Evolutionary conservation across 106 monocot genomes (phyloP), one percentile per base, ranked within the genome.

Genomic region (Cymbidium sinense): DNA sequence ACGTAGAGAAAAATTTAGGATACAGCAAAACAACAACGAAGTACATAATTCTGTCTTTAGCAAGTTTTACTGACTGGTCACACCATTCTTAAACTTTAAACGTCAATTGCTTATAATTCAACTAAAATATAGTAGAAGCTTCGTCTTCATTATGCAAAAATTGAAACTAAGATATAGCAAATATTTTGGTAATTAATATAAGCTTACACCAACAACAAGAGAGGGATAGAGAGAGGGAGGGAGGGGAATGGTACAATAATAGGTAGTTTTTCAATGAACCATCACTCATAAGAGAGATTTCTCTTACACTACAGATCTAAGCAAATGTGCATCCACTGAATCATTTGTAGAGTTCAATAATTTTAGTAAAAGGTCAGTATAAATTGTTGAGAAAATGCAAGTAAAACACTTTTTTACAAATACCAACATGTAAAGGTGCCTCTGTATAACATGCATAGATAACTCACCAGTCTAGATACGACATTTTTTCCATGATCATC

Each of bases 401-500:
- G 17, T 13, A n/a, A 67, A 67, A 67, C 31, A 71, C 34, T 67
- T 67, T 67, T 30, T 67, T 71, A 0, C 71, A 35, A 39, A 20
- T 12, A 71, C 1, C 17, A 37, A 39, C 6, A 37, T 71, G 37
- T 1, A 36, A 21, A 71, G 4, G 33, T 39, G 17, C 0, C 34
- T n/a, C 19, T 34, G 34, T 35, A 70, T 34, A 34, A 33, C 13
- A 12, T 35, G 35, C 4, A 70, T 8, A 19, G 15, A 41, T n/a
- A 39, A 43, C 82, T 70, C 81, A 99, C 99, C 92, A 99, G 44
- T 85, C 99, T 84, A 28, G 90, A 90, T 19, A 92, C 99, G 47
- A 89, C 90, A 73, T 51, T 91, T 50, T 91, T 99, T 34, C 87
- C 99, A 80, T 78, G 88, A 36, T 99, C 99, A 80, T 95, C 95